A percentile compares a stretch with the other conserved stretches of the same genome.
These are phyloP conservation scores for Hygrocybe coccinea DNA, from an alignment of 768 basidiomycete species.

Conservation along the genomic window DNA sequence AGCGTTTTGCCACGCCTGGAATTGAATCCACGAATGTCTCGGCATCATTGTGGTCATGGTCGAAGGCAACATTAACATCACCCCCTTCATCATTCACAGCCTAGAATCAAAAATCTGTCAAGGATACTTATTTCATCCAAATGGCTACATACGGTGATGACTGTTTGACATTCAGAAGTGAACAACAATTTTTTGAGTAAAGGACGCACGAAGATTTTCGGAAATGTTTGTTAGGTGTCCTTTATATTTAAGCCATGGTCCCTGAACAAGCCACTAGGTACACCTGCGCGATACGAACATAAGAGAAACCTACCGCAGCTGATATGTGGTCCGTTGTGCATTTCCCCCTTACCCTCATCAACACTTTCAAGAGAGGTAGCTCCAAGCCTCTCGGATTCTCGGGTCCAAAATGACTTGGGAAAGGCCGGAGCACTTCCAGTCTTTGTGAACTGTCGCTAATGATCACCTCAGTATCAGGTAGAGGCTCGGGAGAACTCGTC, in stretches of 20 bases:
- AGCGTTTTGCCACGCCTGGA: slow-evolving; percentile 83
- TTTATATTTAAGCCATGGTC: slow-evolving; percentile 98
- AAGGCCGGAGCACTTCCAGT: slow-evolving; percentile 83
- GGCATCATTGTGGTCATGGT: slow-evolving; percentile 50
- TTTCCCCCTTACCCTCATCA: slow-evolving; percentile 93
- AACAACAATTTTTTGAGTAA: background rate
- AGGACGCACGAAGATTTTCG: slow-evolving; percentile 78
- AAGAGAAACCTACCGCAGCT: slow-evolving; percentile 65
- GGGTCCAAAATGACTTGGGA: slow-evolving; percentile 66
- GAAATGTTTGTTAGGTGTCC: slow-evolving; percentile 95
- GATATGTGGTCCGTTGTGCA: slow-evolving; percentile 99
- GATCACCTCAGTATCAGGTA: slow-evolving; percentile 68
- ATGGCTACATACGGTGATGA: slow-evolving; percentile 64
- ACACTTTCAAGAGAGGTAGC: slow-evolving; percentile 73
- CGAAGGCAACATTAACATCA: slow-evolving; percentile 87
- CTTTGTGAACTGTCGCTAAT: slow-evolving; percentile 78
- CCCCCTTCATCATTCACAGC: slow-evolving; percentile 94
- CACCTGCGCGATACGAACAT: background rate
- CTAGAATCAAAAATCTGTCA: slow-evolving; percentile 29
- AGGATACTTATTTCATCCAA: background rate
- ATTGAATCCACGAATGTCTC: slow-evolving; percentile 68
- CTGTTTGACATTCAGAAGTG: slow-evolving; percentile 33
- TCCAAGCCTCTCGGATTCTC: slow-evolving; percentile 57
- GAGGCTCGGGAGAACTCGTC: slow-evolving; percentile 62
- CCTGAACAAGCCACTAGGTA: slow-evolving; percentile 41